Evolutionary conservation across 352 stramenopile species (phyloP).

Genomic region (Salisapilia sapeloensis): DNA sequence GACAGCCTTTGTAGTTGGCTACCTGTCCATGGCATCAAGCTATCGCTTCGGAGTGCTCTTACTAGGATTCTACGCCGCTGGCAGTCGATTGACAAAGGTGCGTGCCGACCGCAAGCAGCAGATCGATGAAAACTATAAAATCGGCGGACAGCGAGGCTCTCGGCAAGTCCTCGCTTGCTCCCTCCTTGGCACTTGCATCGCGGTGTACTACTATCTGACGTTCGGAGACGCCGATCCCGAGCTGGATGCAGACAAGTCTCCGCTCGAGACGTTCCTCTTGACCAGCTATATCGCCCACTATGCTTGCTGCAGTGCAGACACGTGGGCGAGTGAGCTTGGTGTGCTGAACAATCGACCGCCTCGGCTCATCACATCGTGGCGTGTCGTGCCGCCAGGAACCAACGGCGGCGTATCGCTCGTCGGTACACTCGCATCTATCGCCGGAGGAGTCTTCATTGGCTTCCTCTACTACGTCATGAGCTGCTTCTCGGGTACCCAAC

Average conservation of each 20-base stretch:
- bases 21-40: constrained; percentile 35
- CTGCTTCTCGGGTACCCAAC: constrained; percentile 14
- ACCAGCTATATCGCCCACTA: constrained; percentile 86
- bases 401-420: constrained; percentile 87
- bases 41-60: constrained; percentile 59
- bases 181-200: constrained; percentile 41
- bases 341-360: constrained; percentile 70
- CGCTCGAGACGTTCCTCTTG: constrained; percentile 25
- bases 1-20: constrained; percentile 46
- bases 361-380: constrained; percentile 73
- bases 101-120: constrained; percentile 29
- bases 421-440: constrained; percentile 58
- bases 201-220: constrained; percentile 19
- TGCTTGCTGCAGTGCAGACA: constrained; percentile 86
- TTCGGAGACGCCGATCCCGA: constrained; percentile 20
- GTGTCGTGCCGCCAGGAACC: constrained; percentile 77
- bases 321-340: constrained; percentile 90
- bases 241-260: constrained; percentile 18
- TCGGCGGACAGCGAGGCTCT: constrained; percentile 58
- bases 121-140: constrained; percentile 59
- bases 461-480: constrained; percentile 36
- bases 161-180: constrained; percentile 68
- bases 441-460: constrained; percentile 83
- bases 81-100: constrained; percentile 74
- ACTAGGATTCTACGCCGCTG: constrained; percentile 74